Percentiles rank a stretch among this genome's conserved stretches.
phyloP scores from a whole-genome alignment of 2,329 filamentous ascomycete genomes.

The Diatrype stigma region DNA sequence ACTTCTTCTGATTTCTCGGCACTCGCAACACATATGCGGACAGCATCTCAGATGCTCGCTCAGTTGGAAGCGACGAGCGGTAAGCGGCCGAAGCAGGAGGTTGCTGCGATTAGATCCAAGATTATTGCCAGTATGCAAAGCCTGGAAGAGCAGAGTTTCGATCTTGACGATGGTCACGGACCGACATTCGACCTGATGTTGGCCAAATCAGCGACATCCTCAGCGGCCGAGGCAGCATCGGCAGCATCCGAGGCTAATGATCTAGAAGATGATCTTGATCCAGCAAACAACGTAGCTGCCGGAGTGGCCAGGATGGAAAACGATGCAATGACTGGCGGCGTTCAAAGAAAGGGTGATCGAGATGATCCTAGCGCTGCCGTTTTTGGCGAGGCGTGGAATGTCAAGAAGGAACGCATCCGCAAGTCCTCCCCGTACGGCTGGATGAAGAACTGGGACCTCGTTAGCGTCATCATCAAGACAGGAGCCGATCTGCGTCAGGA shows the following conservation, averaged over 20 bases:
- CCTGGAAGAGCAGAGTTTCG: constrained; percentile 80
- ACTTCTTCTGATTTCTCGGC: constrained; percentile 71
- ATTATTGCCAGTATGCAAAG: constrained; percentile 91
- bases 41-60: constrained; percentile 81
- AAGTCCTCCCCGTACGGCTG: constrained; percentile 81
- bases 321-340: constrained; percentile 79
- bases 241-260: constrained; percentile 35
- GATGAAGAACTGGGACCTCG: constrained; percentile 86
- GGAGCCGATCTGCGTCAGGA: constrained; percentile 79
- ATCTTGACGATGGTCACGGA: constrained; percentile 64
- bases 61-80: constrained; percentile 77
- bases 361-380: constrained; percentile 83
- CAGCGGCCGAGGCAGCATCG: constrained; percentile 38
- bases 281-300: constrained; percentile 61
- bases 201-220: constrained; percentile 58
- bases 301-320: constrained; percentile 85
- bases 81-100: constrained; percentile 74
- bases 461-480: constrained; percentile 86
- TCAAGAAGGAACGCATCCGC: constrained; percentile 78
- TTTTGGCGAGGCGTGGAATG: constrained; percentile 81
- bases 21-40: constrained; percentile 81
- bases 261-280: constrained; percentile 36
- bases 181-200: constrained; percentile 82
- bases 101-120: constrained; percentile 77
- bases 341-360: constrained; percentile 75